Evolutionary conservation across 345 rosid genomes (phyloP).

Genomic region (Isatis tinctoria): DNA sequence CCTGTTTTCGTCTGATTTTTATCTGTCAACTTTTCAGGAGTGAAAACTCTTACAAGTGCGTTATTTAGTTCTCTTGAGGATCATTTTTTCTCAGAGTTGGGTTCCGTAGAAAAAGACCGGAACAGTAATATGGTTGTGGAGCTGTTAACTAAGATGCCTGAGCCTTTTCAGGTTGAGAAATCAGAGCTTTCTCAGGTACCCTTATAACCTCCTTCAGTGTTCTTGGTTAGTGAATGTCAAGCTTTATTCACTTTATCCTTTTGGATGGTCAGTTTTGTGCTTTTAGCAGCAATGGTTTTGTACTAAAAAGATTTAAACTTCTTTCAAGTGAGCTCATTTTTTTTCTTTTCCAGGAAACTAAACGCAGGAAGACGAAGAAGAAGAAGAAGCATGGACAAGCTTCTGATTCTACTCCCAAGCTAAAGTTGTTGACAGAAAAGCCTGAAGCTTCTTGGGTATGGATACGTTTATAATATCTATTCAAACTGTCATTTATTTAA

Average conservation of each 20-base stretch:
- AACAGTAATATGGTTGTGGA: not conserved
- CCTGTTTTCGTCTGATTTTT: not conserved
- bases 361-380: slow-evolving; percentile 7
- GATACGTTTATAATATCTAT: not conserved
- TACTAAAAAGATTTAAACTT: not conserved
- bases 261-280: not conserved
- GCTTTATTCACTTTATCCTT: not conserved
- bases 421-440: slow-evolving; percentile 22
- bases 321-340: not conserved
- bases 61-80: slow-evolving; percentile 3
- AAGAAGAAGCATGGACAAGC: not conserved
- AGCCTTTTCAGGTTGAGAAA: not conserved
- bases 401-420: slow-evolving; percentile 16
- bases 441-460: slow-evolving; percentile 17
- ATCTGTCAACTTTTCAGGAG: not conserved
- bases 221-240: not conserved
- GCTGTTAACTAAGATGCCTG: not conserved
- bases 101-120: not conserved
- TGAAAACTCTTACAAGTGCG: not conserved
- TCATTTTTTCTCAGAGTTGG: slow-evolving; percentile 14
- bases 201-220: not conserved
- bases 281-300: not conserved
- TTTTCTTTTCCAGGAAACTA: not conserved
- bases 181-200: slow-evolving; percentile 4
- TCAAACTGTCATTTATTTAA: not conserved